phyloP scores from a whole-genome alignment of 805 yeast genomes.

The Phaffomyces antillensis region DNA sequence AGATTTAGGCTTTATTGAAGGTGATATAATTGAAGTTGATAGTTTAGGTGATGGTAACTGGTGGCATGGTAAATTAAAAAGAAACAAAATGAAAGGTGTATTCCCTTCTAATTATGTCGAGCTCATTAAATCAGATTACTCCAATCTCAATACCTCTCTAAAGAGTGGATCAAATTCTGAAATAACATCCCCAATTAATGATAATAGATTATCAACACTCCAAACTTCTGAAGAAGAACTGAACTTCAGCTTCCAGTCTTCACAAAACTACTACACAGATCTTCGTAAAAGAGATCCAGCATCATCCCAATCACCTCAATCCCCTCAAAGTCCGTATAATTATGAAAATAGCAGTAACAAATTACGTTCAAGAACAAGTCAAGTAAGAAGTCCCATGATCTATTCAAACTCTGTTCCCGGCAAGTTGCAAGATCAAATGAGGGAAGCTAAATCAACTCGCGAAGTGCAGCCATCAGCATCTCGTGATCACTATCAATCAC shows the following conservation, averaged over 20 bases:
- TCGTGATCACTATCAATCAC: slow-evolving; percentile 1
- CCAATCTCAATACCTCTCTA: slow-evolving; percentile 5
- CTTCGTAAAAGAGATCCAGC: neutral
- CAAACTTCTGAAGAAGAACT: slow-evolving; percentile 14
- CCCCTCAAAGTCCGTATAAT: slow-evolving; percentile 2
- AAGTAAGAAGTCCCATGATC: slow-evolving; percentile 7
- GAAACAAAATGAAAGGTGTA: slow-evolving; percentile 77
- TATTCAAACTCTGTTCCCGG: slow-evolving; percentile 21
- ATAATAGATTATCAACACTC: too few species aligned
- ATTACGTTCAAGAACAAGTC: neutral
- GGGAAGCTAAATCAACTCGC: neutral
- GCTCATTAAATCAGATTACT: slow-evolving; percentile 33
- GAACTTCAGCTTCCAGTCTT: slow-evolving; percentile 23
- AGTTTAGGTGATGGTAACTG: slow-evolving; percentile 80
- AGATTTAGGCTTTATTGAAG: slow-evolving; percentile 90
- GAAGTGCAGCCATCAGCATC: neutral
- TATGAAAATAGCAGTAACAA: neutral
- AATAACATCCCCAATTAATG: too few species aligned
- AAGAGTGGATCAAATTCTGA: neutral
- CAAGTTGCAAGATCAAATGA: slow-evolving; percentile 9
- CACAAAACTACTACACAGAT: slow-evolving; percentile 15
- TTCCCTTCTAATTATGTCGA: slow-evolving; percentile 87
- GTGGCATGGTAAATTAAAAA: slow-evolving; percentile 79
- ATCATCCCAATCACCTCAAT: neutral
- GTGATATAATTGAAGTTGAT: slow-evolving; percentile 82